Conservation (phyloP, 2,329 filamentous ascomycete genomes). For the Cordyceps fumosorosea region DNA sequence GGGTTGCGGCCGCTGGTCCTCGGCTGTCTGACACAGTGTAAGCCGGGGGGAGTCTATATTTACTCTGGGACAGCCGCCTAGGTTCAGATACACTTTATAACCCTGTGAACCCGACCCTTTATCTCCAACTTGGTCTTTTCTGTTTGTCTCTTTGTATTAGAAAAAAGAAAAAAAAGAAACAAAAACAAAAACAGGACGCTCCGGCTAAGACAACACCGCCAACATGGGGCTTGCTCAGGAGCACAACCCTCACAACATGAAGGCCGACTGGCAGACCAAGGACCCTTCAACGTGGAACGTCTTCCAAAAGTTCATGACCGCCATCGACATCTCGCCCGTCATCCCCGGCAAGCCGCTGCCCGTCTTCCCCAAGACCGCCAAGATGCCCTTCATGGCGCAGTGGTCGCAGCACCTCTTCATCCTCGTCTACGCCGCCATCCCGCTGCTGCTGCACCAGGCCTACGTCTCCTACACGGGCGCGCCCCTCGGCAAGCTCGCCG, state of each 20-base stretch:
- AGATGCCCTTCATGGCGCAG: constrained; percentile 25
- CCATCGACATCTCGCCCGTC: constrained; percentile 16
- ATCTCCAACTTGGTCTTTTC: too few relatives aligned
- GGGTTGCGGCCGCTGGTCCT: background rate
- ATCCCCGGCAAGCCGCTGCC: constrained; percentile 19
- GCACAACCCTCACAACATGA: constrained; percentile 18
- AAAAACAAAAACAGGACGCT: background rate
- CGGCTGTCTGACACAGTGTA: background rate
- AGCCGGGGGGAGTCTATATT: background rate
- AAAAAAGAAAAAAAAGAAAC: background rate
- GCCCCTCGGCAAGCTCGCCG: constrained; percentile 11
- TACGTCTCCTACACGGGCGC: constrained; percentile 14
- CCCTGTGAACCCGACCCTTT: background rate
- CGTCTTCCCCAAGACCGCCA: constrained; percentile 27
- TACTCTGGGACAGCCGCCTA: background rate
- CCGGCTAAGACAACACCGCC: background rate
- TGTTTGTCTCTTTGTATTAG: background rate
- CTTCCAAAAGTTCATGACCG: constrained; percentile 16
- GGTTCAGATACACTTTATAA: background rate
- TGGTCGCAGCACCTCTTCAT: constrained; percentile 27
- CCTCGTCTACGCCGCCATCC: constrained; percentile 22
- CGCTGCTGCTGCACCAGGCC: constrained; percentile 21
- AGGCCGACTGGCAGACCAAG: constrained; percentile 18
- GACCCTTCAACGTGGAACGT: constrained; percentile 17
- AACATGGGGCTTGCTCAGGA: constrained; percentile 13